Evolutionary conservation across 352 stramenopile species (phyloP).

Genomic region (Phytophthora capsici): DNA sequence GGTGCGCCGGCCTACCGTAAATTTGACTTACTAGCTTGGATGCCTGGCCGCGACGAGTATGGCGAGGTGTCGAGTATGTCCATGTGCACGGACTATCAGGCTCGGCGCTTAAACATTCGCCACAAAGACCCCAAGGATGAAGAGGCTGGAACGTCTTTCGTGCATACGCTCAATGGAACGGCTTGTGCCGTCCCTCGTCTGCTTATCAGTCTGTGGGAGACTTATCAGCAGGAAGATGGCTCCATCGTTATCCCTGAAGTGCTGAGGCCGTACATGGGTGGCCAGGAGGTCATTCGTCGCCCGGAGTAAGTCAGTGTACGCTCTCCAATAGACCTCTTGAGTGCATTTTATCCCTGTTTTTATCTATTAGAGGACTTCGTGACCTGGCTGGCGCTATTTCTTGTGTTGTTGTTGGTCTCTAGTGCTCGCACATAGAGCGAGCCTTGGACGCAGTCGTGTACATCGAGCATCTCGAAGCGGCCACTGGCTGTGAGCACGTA

Average conservation of each 20-base stretch:
- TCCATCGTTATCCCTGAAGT: slow-evolving; percentile 81
- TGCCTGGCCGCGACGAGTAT: slow-evolving; percentile 81
- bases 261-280: slow-evolving; percentile 82
- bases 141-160: slow-evolving; percentile 59
- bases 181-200: slow-evolving; percentile 82
- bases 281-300: slow-evolving; percentile 65
- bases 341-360: slow-evolving; percentile 20
- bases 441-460: slow-evolving; percentile 52
- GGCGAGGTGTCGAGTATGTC: slow-evolving; percentile 88
- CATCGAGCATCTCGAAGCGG: slow-evolving; percentile 48
- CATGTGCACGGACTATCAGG: slow-evolving; percentile 93
- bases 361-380: slow-evolving; percentile 26
- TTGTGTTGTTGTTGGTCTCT: slow-evolving; percentile 19
- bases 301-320: slow-evolving; percentile 24
- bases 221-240: slow-evolving; percentile 81
- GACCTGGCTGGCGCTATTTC: slow-evolving; percentile 15
- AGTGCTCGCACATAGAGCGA: slow-evolving; percentile 37
- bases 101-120: slow-evolving; percentile 85
- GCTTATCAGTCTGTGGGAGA: slow-evolving; percentile 88
- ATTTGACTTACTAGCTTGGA: slow-evolving; percentile 89
- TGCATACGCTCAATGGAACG: slow-evolving; percentile 91
- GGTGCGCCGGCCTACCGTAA: slow-evolving; percentile 86
- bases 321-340: slow-evolving; percentile 23
- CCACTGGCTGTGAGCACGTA: slow-evolving; percentile 50
- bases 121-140: slow-evolving; percentile 74